Evolutionary conservation across 208 protist genomes (phyloP).

Genomic region (Acanthamoeba rhysodes): DNA sequence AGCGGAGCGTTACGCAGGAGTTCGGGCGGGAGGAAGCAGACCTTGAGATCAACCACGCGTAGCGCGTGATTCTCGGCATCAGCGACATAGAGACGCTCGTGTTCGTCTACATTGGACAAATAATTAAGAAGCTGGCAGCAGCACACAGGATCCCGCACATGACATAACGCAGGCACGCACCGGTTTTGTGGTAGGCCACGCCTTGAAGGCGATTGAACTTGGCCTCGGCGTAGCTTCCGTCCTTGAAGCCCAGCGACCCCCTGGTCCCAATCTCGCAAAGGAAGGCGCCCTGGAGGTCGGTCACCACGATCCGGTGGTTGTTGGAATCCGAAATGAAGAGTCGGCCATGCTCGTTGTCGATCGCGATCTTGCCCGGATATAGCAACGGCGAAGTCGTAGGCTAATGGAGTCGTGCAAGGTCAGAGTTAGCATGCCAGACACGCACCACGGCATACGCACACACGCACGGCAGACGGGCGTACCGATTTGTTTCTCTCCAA

Average conservation of each 20-base stretch:
- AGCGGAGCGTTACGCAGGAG: background rate
- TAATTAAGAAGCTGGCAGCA: too few species aligned
- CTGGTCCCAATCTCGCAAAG: background rate
- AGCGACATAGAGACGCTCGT: conserved; percentile 9
- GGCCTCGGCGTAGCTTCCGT: conserved; percentile 31
- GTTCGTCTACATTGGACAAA: background rate
- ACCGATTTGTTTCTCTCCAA: conserved; percentile 33
- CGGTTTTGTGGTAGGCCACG: conserved; percentile 40
- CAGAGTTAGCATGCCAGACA: background rate
- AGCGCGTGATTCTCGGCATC: conserved; percentile 44
- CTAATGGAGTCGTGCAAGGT: background rate
- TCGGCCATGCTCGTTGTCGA: background rate
- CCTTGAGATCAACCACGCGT: conserved; percentile 2
- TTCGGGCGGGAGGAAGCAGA: background rate
- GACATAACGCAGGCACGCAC: background rate
- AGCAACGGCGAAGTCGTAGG: background rate
- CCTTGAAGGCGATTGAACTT: conserved; percentile 31
- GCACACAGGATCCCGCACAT: background rate
- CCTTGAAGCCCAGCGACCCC: conserved; percentile 6
- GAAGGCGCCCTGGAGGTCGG: conserved; percentile 4
- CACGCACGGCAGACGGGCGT: background rate
- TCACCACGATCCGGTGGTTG: conserved; percentile 42
- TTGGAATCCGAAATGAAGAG: conserved; percentile 59
- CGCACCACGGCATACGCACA: too few species aligned
- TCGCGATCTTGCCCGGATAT: conserved; percentile 44